Evolutionary conservation across 2,329 filamentous ascomycete genomes (phyloP).

Genomic region (Coniochaeta prunicola): DNA sequence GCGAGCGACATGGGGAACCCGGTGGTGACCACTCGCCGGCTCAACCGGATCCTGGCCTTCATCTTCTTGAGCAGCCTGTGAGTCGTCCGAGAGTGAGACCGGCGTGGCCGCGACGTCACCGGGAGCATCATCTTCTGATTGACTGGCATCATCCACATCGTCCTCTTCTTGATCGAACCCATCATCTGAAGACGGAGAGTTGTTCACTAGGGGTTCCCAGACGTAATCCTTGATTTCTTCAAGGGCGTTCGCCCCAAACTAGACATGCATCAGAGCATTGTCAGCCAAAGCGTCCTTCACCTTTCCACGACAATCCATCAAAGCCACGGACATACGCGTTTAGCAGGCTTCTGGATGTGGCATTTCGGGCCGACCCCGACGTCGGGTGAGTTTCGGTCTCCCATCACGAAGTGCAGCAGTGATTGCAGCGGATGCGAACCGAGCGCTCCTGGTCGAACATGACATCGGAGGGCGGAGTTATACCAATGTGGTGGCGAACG

Average conservation of each 20-base stretch:
- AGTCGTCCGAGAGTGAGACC: neutral
- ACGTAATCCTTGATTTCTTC: slow-evolving; percentile 14
- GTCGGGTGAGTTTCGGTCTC: slow-evolving; percentile 7
- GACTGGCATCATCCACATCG: slow-evolving; percentile 8
- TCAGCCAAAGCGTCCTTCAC: neutral
- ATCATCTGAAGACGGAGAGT: neutral
- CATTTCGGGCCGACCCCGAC: slow-evolving; percentile 16
- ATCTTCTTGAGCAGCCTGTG: neutral
- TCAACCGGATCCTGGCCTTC: slow-evolving; percentile 1
- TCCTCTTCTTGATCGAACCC: slow-evolving; percentile 12
- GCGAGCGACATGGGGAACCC: slow-evolving; percentile 18
- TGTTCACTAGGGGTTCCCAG: neutral
- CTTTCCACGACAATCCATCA: neutral
- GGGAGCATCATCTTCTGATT: slow-evolving; percentile 7
- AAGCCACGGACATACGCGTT: slow-evolving; percentile 13
- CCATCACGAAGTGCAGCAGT: neutral
- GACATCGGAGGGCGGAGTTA: neutral
- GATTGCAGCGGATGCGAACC: neutral
- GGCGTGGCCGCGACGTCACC: neutral
- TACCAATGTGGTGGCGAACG: neutral
- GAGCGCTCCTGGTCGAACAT: neutral
- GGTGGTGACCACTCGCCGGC: neutral
- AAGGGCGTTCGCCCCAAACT: slow-evolving; percentile 14
- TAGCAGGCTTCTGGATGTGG: slow-evolving; percentile 18
- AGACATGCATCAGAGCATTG: neutral